These are phyloP conservation scores for Cryphonectria japonica DNA, from an alignment of 2,329 filamentous ascomycete species.

Conservation along the genomic window DNA sequence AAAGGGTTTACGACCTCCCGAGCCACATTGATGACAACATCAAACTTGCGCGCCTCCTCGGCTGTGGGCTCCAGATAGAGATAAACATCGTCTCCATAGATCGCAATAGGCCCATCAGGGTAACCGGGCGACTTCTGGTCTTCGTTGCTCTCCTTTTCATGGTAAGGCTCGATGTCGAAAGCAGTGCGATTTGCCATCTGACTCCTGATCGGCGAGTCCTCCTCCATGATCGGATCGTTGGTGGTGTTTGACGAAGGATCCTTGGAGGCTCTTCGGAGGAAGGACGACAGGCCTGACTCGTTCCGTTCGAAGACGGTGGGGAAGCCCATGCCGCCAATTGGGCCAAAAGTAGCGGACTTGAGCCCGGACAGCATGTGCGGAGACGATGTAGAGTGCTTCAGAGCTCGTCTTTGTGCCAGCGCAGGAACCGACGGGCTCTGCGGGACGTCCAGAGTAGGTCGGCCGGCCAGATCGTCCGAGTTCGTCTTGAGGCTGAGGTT, in stretches of 20 bases:
- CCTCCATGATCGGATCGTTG: slow-evolving; percentile 54
- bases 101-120: slow-evolving; percentile 79
- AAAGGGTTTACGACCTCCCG: slow-evolving; percentile 82
- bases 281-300: slow-evolving; percentile 62
- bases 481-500: slow-evolving; percentile 77
- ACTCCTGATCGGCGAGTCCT: slow-evolving; percentile 61
- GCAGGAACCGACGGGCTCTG: slow-evolving; percentile 59
- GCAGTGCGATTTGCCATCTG: slow-evolving; percentile 64
- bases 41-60: slow-evolving; percentile 76
- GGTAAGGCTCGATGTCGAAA: slow-evolving; percentile 63
- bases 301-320: slow-evolving; percentile 64
- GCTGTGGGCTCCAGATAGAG: slow-evolving; percentile 80
- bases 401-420: slow-evolving; percentile 63
- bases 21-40: slow-evolving; percentile 84
- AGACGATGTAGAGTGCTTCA: slow-evolving; percentile 71
- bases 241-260: slow-evolving; percentile 38
- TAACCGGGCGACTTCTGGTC: slow-evolving; percentile 83
- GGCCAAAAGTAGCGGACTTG: slow-evolving; percentile 63
- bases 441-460: slow-evolving; percentile 57
- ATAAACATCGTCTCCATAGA: slow-evolving; percentile 77
- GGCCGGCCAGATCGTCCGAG: slow-evolving; percentile 58
- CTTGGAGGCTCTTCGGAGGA: slow-evolving; percentile 55
- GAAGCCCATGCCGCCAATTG: slow-evolving; percentile 66
- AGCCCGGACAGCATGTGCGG: slow-evolving; percentile 67
- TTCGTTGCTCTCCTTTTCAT: slow-evolving; percentile 72